A percentile compares a stretch with the other conserved stretches of the same genome.
Evolutionary conservation across 805 yeast species (phyloP).

Genomic region (Debaryomyces castellii): DNA sequence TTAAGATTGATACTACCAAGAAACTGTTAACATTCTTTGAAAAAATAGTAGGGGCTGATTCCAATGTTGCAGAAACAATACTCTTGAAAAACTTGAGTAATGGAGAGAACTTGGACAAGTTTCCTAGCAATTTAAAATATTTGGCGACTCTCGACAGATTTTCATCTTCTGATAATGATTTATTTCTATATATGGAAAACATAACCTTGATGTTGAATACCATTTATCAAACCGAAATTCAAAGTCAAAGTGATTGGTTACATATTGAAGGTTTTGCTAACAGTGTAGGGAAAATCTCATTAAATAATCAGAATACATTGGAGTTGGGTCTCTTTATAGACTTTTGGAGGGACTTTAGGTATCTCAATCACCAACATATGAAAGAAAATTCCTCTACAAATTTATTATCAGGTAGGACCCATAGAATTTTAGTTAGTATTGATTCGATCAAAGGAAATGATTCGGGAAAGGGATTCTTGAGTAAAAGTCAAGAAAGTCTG

Average conservation of each 20-base stretch:
- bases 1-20: slow-evolving; percentile 12
- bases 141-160: slow-evolving; percentile 36
- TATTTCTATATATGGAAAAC: slow-evolving; percentile 30
- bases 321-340: slow-evolving; percentile 34
- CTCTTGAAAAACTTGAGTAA: slow-evolving; percentile 25
- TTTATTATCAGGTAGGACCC: slow-evolving; percentile 14
- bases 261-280: slow-evolving; percentile 20
- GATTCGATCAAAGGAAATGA: slow-evolving; percentile 9
- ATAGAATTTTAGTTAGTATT: slow-evolving; percentile 22
- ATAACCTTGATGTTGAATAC: slow-evolving; percentile 27
- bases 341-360: slow-evolving; percentile 36
- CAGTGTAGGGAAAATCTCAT: slow-evolving; percentile 25
- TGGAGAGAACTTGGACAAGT: slow-evolving; percentile 19
- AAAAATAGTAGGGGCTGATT: slow-evolving; percentile 6
- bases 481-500: slow-evolving; percentile 13
- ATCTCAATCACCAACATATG: slow-evolving; percentile 21
- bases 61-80: slow-evolving; percentile 26
- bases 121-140: slow-evolving; percentile 36
- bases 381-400: background rate
- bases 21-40: slow-evolving; percentile 19
- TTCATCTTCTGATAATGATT: slow-evolving; percentile 28
- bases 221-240: slow-evolving; percentile 23
- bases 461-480: slow-evolving; percentile 18
- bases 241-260: slow-evolving; percentile 18
- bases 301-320: slow-evolving; percentile 21